These are phyloP conservation scores for Zasmidium citrigriseum DNA, from an alignment of 2,329 filamentous ascomycete species.

Conservation along the genomic window DNA sequence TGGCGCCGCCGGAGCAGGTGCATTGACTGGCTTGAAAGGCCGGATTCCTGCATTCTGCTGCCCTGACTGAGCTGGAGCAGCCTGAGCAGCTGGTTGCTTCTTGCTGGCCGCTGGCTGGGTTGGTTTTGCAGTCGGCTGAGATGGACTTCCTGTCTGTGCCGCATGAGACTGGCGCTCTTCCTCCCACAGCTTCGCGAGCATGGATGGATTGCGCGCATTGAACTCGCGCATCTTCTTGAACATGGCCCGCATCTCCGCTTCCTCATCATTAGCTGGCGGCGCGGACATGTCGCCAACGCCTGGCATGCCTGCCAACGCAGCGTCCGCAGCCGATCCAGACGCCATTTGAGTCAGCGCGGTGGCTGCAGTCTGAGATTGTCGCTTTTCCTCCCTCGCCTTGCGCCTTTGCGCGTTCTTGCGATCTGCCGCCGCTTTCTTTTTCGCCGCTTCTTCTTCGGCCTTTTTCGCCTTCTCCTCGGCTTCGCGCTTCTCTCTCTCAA, in stretches of 20 bases:
- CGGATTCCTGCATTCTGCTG: constrained; percentile 4
- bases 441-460: constrained; percentile 29
- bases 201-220: constrained; percentile 55
- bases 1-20: constrained; percentile 5
- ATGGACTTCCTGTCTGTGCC: constrained; percentile 2
- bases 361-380: constrained; percentile 31
- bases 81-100: neutral
- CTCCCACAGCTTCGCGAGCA: constrained; percentile 59
- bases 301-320: constrained; percentile 19
- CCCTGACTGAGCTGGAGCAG: neutral
- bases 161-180: constrained; percentile 48
- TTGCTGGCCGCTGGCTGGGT: constrained; percentile 12
- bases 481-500: constrained; percentile 23
- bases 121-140: constrained; percentile 12
- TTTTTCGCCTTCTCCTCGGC: constrained; percentile 30
- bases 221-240: constrained; percentile 61
- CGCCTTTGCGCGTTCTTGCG: constrained; percentile 34
- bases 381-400: constrained; percentile 31
- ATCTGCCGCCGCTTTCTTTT: constrained; percentile 27
- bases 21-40: neutral
- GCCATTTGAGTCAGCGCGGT: constrained; percentile 30
- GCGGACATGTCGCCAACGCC: constrained; percentile 19
- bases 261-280: constrained; percentile 41
- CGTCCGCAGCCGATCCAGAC: constrained; percentile 16
- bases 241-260: constrained; percentile 55